phyloP scores from a whole-genome alignment of 441 rosid species.

The Adansonia rubrostipa region DNA sequence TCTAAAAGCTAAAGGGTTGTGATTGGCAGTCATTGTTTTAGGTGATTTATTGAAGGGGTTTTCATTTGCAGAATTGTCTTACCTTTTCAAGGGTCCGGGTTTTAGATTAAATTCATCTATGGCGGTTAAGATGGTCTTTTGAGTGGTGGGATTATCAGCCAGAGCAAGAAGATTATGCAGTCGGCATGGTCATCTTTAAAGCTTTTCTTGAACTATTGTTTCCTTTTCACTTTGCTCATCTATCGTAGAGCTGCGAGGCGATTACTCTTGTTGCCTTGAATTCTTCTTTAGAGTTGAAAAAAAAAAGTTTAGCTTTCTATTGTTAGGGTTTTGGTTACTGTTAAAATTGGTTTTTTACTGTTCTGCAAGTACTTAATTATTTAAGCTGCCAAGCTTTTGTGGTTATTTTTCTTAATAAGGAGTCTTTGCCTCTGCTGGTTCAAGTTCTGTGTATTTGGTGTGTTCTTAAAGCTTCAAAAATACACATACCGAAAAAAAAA shows the following conservation, averaged over 20 bases:
- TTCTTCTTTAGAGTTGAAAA: conserved; percentile 10
- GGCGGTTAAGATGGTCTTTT: neutral
- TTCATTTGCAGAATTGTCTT: neutral
- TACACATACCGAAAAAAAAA: neutral
- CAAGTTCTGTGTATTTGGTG: neutral
- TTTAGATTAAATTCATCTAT: neutral
- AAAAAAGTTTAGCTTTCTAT: neutral
- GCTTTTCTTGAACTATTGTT: conserved; percentile 27
- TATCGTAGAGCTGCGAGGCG: conserved; percentile 23
- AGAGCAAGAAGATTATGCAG: conserved; percentile 21
- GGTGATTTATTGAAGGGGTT: neutral
- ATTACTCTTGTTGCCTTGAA: conserved; percentile 6
- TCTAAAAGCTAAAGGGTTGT: conserved; percentile 1
- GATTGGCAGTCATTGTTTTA: conserved; percentile 7
- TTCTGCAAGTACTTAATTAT: neutral
- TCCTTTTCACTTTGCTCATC: conserved; percentile 32
- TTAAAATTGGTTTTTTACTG: conserved; percentile 13
- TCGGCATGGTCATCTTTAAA: conserved; percentile 26
- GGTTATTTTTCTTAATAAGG: neutral
- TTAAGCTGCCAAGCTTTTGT: conserved; percentile 11
- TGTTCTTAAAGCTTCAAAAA: neutral
- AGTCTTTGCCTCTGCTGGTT: conserved; percentile 20
- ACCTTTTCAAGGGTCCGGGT: conserved; percentile 12
- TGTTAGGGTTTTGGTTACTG: neutral
- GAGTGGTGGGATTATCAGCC: neutral